phyloP scores from a whole-genome alignment of 1,284 basidiomycete species.

The Leccinum proliferum region DNA sequence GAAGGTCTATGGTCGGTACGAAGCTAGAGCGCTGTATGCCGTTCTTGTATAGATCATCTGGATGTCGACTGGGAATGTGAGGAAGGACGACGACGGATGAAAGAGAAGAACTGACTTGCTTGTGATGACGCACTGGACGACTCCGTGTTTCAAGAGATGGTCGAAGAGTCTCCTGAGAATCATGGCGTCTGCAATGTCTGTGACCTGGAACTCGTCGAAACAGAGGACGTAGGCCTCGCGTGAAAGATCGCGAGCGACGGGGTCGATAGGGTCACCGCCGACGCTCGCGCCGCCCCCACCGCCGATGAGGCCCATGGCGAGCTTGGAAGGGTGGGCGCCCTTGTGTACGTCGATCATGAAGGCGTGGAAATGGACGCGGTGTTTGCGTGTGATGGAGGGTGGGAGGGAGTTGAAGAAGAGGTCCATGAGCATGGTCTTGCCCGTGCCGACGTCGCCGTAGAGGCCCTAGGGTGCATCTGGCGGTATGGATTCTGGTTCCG shows the following conservation, averaged over 20 bases:
- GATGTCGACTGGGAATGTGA: conserved; percentile 74
- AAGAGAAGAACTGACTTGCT: conserved; percentile 69
- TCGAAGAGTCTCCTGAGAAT: conserved; percentile 90
- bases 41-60: conserved; percentile 97
- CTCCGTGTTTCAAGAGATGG: conserved; percentile 80
- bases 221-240: conserved; percentile 84
- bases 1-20: conserved; percentile 90
- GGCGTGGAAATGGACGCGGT: conserved; percentile 93
- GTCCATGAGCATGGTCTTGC: conserved; percentile 99
- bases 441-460: conserved; percentile 97
- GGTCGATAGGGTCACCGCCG: conserved; percentile 79
- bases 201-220: conserved; percentile 99
- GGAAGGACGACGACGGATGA: not conserved
- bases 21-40: conserved; percentile 98
- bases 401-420: conserved; percentile 92
- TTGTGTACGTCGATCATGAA: conserved; percentile 99
- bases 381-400: conserved; percentile 65
- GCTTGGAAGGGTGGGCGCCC: conserved; percentile 78
- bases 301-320: conserved; percentile 49
- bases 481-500: conserved; percentile 38
- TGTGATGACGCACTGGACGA: conserved; percentile 86
- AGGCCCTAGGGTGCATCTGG: conserved; percentile 76
- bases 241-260: conserved; percentile 88
- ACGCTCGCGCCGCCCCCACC: conserved; percentile 24
- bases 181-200: conserved; percentile 99